phyloP scores from a whole-genome alignment of 164 flowering plant species.

The Tetrastigma voinierianum region DNA sequence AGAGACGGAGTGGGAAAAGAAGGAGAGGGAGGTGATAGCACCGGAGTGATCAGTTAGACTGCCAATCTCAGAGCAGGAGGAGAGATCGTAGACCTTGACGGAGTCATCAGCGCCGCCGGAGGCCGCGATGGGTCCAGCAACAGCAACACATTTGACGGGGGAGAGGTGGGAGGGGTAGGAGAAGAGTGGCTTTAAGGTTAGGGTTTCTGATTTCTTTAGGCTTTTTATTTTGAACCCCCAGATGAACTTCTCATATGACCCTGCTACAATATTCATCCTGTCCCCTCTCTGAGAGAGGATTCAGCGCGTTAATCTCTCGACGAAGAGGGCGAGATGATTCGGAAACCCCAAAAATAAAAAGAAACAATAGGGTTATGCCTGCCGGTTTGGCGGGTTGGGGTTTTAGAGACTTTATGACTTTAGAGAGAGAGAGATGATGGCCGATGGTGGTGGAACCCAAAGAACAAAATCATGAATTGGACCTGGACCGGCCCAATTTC shows the following conservation, averaged over 20 bases:
- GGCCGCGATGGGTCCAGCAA: conserved; percentile 64
- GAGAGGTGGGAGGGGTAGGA: conserved; percentile 82
- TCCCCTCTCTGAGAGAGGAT: too few relatives aligned
- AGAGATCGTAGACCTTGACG: conserved; percentile 75
- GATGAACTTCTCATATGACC: conserved; percentile 81
- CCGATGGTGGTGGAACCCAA: too few relatives aligned
- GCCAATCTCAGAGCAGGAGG: conserved; percentile 67
- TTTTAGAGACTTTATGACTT: too few relatives aligned
- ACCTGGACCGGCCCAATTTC: too few relatives aligned
- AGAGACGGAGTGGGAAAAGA: conserved; percentile 52
- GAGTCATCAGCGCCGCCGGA: conserved; percentile 79
- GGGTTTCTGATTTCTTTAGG: conserved; percentile 25
- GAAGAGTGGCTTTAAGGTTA: conserved; percentile 62
- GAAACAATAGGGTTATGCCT: too few relatives aligned
- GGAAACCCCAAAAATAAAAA: too few relatives aligned
- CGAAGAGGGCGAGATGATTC: too few relatives aligned
- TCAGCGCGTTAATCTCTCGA: too few relatives aligned
- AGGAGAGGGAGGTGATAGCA: conserved; percentile 66
- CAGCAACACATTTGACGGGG: conserved; percentile 66
- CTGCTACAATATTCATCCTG: conserved; percentile 74
- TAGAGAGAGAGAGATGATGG: too few relatives aligned
- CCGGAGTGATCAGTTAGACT: conserved; percentile 54
- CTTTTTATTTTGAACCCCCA: conserved; percentile 81
- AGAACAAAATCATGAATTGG: too few relatives aligned
- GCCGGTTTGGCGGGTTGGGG: too few relatives aligned